phyloP scores from a whole-genome alignment of 495 filamentous ascomycete genomes.

The Penicillium antarcticum region DNA sequence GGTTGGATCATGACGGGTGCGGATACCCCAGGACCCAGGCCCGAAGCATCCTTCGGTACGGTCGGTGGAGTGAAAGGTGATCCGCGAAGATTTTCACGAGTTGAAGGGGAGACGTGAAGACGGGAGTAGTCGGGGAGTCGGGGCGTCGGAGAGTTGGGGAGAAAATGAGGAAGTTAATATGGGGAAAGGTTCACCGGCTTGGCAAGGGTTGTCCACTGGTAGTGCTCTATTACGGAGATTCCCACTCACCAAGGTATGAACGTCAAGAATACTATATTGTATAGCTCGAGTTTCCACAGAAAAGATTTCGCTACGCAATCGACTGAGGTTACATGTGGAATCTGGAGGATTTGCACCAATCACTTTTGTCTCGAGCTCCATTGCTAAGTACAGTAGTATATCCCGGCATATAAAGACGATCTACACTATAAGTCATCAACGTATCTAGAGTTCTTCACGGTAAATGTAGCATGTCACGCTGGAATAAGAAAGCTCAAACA shows the following conservation, averaged over 20 bases:
- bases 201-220: slow-evolving; percentile 26
- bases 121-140: not conserved
- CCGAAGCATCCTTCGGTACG: slow-evolving; percentile 39
- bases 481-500: too few relatives aligned
- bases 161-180: slow-evolving; percentile 29
- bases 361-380: not conserved
- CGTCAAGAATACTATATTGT: too few relatives aligned
- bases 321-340: slow-evolving; percentile 1
- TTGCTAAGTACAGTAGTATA: not conserved
- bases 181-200: slow-evolving; percentile 40
- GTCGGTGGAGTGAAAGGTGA: slow-evolving; percentile 8
- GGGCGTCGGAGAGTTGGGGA: slow-evolving; percentile 5
- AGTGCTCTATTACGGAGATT: slow-evolving; percentile 14
- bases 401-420: not conserved
- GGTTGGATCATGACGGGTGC: slow-evolving; percentile 45
- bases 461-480: too few relatives aligned
- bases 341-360: not conserved
- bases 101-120: not conserved
- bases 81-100: not conserved
- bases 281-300: too few relatives aligned
- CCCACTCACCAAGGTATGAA: not conserved
- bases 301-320: not conserved
- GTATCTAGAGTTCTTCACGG: too few relatives aligned
- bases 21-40: slow-evolving; percentile 37
- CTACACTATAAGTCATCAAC: not conserved